Percentiles rank a stretch among this genome's conserved stretches.
These are phyloP conservation scores for Wakefieldia striispora DNA, from an alignment of 768 basidiomycete species.

Conservation along the genomic window DNA sequence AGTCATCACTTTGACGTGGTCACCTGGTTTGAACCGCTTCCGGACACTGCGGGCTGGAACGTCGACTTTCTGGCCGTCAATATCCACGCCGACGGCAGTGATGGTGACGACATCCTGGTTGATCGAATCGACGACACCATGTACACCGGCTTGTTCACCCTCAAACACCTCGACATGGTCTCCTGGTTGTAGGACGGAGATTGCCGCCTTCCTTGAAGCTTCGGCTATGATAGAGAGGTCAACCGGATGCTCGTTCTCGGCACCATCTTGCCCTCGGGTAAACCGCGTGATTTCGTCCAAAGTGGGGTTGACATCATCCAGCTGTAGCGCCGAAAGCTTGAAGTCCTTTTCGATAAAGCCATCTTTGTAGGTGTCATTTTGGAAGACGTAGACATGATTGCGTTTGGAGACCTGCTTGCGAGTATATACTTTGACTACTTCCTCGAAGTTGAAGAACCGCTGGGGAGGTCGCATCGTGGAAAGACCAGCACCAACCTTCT, in stretches of 20 bases:
- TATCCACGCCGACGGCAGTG: slow-evolving; percentile 73
- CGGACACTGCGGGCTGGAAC: slow-evolving; percentile 85
- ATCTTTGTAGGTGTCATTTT: slow-evolving; percentile 90
- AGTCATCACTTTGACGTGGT: slow-evolving; percentile 97
- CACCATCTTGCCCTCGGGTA: slow-evolving; percentile 69
- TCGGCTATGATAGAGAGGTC: slow-evolving; percentile 92
- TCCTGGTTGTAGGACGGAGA: slow-evolving; percentile 92
- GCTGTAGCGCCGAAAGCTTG: slow-evolving; percentile 69
- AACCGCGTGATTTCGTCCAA: slow-evolving; percentile 96
- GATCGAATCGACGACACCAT: slow-evolving; percentile 90
- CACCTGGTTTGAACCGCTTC: slow-evolving; percentile 94
- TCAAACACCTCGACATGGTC: slow-evolving; percentile 98
- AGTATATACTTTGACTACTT: slow-evolving; percentile 84
- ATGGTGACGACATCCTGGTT: slow-evolving; percentile 84
- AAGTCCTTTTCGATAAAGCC: slow-evolving; percentile 98
- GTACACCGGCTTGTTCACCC: slow-evolving; percentile 91
- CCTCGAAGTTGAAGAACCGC: slow-evolving; percentile 91
- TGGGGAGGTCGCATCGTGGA: slow-evolving; percentile 82
- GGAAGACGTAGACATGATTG: slow-evolving; percentile 78
- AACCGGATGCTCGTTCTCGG: slow-evolving; percentile 63
- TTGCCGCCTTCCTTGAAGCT: slow-evolving; percentile 87
- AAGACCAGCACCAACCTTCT: slow-evolving; percentile 52
- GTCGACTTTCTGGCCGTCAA: slow-evolving; percentile 85
- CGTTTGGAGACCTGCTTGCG: slow-evolving; percentile 73
- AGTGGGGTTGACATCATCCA: slow-evolving; percentile 92